These are phyloP conservation scores for Protostelium mycophagum DNA, from an alignment of 78 protist species.

Conservation along the genomic window DNA sequence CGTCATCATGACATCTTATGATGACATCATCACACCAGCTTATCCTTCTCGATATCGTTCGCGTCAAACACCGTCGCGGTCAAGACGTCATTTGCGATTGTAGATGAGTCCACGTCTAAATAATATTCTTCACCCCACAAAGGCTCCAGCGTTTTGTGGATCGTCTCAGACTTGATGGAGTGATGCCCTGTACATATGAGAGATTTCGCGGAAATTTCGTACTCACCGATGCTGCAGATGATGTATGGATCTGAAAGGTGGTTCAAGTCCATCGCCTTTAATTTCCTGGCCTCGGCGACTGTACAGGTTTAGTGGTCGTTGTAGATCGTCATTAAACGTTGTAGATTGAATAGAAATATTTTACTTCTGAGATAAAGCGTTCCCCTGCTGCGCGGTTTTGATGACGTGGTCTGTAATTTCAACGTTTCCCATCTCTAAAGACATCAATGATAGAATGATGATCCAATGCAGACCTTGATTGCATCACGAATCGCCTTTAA, in stretches of 20 bases:
- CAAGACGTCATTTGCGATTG: background rate
- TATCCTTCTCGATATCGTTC: background rate
- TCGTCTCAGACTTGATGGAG: background rate
- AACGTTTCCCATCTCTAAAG: background rate
- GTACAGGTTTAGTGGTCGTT: background rate
- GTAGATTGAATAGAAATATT: background rate
- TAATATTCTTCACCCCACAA: background rate
- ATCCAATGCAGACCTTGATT: background rate
- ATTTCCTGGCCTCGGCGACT: background rate
- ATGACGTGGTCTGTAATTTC: background rate
- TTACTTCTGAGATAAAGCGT: background rate
- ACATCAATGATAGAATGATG: background rate
- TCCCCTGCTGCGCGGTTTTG: background rate
- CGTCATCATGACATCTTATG: background rate
- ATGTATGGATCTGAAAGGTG: background rate
- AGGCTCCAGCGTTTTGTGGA: background rate
- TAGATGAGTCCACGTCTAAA: background rate
- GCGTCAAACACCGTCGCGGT: background rate
- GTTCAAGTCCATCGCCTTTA: background rate
- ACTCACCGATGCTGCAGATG: background rate
- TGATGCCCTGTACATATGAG: background rate
- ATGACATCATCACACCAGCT: background rate
- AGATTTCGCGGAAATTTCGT: background rate
- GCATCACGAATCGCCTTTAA: background rate
- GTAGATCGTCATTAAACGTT: too few species aligned